These are phyloP conservation scores for Xylaria venustula DNA, from an alignment of 495 filamentous ascomycete species.

Conservation along the genomic window DNA sequence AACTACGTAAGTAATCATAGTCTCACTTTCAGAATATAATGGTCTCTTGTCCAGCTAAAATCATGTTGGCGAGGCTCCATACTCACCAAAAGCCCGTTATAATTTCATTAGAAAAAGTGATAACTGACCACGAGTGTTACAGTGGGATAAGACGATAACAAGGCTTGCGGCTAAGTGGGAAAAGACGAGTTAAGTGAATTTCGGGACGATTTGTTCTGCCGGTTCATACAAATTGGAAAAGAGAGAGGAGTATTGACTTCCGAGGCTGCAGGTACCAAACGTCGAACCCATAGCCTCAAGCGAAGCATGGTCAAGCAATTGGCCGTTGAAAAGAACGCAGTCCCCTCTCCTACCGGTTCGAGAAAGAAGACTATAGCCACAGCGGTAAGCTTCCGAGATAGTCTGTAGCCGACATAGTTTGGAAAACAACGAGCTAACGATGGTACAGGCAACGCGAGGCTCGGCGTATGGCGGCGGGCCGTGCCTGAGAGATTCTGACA, in stretches of 20 bases:
- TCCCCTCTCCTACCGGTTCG: slow-evolving; percentile 9
- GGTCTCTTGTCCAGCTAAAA: background rate
- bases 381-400: slow-evolving; percentile 14
- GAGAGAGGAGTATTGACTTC: background rate
- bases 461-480: slow-evolving; percentile 17
- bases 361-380: slow-evolving; percentile 20
- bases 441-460: background rate
- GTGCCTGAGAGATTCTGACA: slow-evolving; percentile 19
- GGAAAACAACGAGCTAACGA: background rate
- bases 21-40: background rate
- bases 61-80: background rate
- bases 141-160: slow-evolving; percentile 22
- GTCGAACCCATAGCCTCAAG: slow-evolving; percentile 20
- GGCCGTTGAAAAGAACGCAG: slow-evolving; percentile 15
- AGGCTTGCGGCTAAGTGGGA: slow-evolving; percentile 24
- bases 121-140: background rate
- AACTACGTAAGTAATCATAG: background rate
- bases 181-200: slow-evolving; percentile 14
- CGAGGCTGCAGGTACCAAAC: background rate
- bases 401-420: slow-evolving; percentile 1
- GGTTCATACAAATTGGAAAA: background rate
- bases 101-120: background rate
- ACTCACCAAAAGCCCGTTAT: background rate
- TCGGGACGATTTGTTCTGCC: background rate
- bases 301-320: slow-evolving; percentile 30